phyloP scores from a whole-genome alignment of 129 eudicot species.

The Rutidosis leptorrhynchoides region DNA sequence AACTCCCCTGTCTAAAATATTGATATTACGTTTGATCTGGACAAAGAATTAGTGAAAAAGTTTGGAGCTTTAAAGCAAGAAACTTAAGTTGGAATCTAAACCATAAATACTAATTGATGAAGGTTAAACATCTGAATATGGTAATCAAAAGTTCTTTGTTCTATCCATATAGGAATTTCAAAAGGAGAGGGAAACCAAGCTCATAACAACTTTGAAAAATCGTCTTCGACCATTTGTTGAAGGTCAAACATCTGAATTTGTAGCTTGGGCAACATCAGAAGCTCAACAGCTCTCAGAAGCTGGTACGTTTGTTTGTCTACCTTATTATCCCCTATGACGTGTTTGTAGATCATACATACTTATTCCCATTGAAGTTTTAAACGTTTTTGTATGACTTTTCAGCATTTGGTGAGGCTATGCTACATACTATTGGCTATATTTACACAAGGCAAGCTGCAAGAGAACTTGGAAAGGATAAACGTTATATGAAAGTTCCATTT shows the following conservation, averaged over 20 bases:
- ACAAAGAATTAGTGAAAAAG: not conserved
- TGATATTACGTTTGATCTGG: not conserved
- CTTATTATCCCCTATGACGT: not conserved
- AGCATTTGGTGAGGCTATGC: constrained; percentile 94
- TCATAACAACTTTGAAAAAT: constrained; percentile 52
- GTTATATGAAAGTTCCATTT: constrained; percentile 79
- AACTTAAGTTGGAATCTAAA: not conserved
- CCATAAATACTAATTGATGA: no score
- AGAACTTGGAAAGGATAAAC: constrained; percentile 82
- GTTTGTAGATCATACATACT: not conserved
- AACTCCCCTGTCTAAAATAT: not conserved
- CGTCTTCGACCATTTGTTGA: constrained; percentile 70
- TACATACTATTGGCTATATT: constrained; percentile 84
- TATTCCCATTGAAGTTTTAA: not conserved
- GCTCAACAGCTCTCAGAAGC: constrained; percentile 76
- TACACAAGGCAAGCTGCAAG: constrained; percentile 84
- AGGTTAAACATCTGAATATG: no score
- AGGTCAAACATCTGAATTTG: constrained; percentile 59
- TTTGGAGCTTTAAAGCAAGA: not conserved
- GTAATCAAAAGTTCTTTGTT: not conserved
- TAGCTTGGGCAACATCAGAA: constrained; percentile 73
- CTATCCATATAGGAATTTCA: constrained; percentile 44
- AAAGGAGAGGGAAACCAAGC: constrained; percentile 80
- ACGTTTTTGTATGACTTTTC: constrained; percentile 20
- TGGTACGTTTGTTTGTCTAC: constrained; percentile 43